These are phyloP conservation scores for Senecio squalidus DNA, from an alignment of 140 eudicot species.

Conservation along the genomic window DNA sequence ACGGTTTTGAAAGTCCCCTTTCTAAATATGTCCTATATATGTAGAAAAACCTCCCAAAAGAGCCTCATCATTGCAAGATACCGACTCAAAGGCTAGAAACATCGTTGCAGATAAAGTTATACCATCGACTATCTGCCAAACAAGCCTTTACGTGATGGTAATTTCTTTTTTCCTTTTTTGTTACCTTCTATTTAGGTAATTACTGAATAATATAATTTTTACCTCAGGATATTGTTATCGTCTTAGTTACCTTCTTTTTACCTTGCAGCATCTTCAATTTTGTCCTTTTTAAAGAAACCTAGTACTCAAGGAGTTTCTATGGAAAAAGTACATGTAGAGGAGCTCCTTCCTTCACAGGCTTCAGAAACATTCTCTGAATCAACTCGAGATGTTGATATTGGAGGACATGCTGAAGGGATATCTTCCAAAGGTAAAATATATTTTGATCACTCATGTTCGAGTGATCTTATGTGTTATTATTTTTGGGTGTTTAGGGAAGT, in stretches of 20 bases:
- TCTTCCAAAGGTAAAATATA: conserved; percentile 38
- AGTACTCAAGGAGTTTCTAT: conserved; percentile 9
- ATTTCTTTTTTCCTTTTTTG: too few relatives aligned
- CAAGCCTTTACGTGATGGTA: conserved; percentile 77
- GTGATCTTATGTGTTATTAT: not conserved
- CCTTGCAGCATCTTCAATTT: conserved; percentile 66
- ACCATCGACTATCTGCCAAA: conserved; percentile 17
- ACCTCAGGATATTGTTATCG: not conserved
- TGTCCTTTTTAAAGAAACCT: conserved; percentile 59
- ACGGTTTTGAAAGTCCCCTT: not conserved
- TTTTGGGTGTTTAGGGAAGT: not conserved
- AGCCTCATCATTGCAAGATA: conserved; percentile 25
- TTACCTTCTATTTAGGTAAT: too few relatives aligned
- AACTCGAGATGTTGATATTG: conserved; percentile 13
- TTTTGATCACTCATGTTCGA: not conserved
- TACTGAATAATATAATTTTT: too few relatives aligned
- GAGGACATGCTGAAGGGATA: conserved; percentile 14
- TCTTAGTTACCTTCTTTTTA: conserved; percentile 5
- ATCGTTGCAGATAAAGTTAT: conserved; percentile 19
- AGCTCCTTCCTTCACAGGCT: conserved; percentile 21
- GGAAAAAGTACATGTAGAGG: conserved; percentile 16
- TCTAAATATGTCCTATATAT: conserved; percentile 16
- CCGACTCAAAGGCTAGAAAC: conserved; percentile 25
- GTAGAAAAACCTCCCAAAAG: conserved; percentile 29
- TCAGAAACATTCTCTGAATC: conserved; percentile 19